Evolutionary conservation across 192 early-diverging fungal species (phyloP), one percentile per base, ranked within the genome.

Genomic region (Funneliformis geosporum): DNA sequence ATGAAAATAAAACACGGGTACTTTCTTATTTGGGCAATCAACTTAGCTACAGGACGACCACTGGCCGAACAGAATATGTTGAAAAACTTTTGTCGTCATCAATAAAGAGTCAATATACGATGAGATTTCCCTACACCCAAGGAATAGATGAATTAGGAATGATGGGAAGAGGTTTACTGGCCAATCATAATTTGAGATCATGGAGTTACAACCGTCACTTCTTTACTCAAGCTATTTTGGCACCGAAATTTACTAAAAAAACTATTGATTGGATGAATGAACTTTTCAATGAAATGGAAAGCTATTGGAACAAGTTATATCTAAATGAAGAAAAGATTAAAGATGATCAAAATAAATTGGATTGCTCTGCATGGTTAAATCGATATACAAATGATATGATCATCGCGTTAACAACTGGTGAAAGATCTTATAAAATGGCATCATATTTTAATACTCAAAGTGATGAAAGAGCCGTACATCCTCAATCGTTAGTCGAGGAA

Each of bases 131-230:
- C 27, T 11, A 28, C 18, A 25, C 0, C n/a, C 7, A 65, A 65
- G n/a, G n/a, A 28, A 5, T 28, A 28, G 23, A 27, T 8, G 62
- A 23, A 12, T 25, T 65, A 27, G 25, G 28, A 12, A 1, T 23
- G n/a, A 11, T 55, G 4, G 8, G 28, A 8, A 44, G n/a, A 46
- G 47, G 38, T 9, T 59, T 33, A 55, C 11, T 38, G 10, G 8
- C 55, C 7, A 28, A 76, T 64, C 8, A 28, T 28, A 11, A 76
- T 64, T 27, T 61, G 18, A 23, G 40, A 38, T 42, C 5, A n/a
- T 76, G 75, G 75, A 40, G 18, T 1, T 76, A 64, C 25, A 61
- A 76, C 25, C 28, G 61, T 47, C 39, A 46, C n/a, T 40, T 76
- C 42, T 61, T 64, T 64, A 27, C 55, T 2, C 75, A 76, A 28